Base-by-base conservation (phyloP, 192 early-diverging fungal genomes). In the Rhizophagus clarus region DNA sequence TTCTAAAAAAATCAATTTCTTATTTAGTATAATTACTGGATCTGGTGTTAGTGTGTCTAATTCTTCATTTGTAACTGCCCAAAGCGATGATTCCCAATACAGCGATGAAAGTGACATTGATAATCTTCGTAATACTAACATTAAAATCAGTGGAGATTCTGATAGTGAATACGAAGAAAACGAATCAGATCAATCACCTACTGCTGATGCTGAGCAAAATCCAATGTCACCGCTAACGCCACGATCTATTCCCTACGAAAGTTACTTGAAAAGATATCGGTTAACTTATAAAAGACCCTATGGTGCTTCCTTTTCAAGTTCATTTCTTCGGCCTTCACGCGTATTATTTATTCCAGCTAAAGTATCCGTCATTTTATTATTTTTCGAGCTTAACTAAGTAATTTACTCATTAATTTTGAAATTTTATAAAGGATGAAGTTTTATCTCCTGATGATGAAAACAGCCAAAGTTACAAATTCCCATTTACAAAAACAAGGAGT, bases 231-330 rank as follows among this genome's bases (percentile, higher is more conserved):
- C 79, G 14, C 74, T 84, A 17, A 67, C 79, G 26, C 81, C 85
- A 47, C 80, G 83, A 71, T 89, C 90, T 24, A 91, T 91, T 76
- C 89, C 90, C 5, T 91, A 91, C 72, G 86, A 88, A 31, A 83
- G 82, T 26, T 91, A 90, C 64, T 85, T 91, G 11, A 88, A 83
- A 32, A 64, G 89, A n/a, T 90, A 86, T 72, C 64, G 64, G 28
- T 80, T 88, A 15, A 76, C 82, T 15, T 70, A 84, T 26, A 72
- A 75, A 17, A 79, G 73, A 28, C 67, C 79, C 10, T 70, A 51
- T 14, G 64, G 72, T 29, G 60, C 72, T 20, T 75, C 15, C 76
- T 84, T 64, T 84, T 76, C 80, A 20, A 87, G 81, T 51, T 83
- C 88, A 2, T 90, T 84, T 76, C 72, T 90, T 37, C 85, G 86